Evolutionary conservation across 176 grass and related monocot species (phyloP).

Genomic region (Oryza longistaminata): DNA sequence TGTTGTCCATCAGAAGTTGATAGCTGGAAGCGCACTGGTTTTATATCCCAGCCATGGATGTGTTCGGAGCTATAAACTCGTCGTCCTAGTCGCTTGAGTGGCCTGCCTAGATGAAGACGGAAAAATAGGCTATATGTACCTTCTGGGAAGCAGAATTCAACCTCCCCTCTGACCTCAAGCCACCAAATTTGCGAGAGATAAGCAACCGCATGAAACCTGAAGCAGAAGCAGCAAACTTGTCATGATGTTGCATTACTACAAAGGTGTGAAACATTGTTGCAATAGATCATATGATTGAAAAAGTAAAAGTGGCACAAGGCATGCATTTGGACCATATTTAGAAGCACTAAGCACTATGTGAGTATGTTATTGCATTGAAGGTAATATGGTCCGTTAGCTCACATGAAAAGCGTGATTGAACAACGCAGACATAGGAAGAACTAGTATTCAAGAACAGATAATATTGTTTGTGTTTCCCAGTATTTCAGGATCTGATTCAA

Average conservation of each 20-base stretch:
- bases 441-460: not conserved
- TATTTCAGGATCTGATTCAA: not conserved
- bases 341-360: not conserved
- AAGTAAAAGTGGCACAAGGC: not conserved
- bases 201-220: conserved; percentile 73
- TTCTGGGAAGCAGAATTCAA: conserved; percentile 83
- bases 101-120: conserved; percentile 70
- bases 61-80: conserved; percentile 60
- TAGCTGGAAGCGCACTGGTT: conserved; percentile 77
- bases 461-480: not conserved
- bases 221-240: conserved; percentile 15
- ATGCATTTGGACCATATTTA: not conserved
- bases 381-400: conserved; percentile 15
- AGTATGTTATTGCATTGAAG: not conserved
- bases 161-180: conserved; percentile 84
- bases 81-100: conserved; percentile 59
- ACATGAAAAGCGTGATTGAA: conserved; percentile 1
- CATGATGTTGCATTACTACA: conserved; percentile 8
- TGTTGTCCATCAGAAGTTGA: conserved; percentile 81
- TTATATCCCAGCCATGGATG: conserved; percentile 90
- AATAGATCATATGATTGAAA: not conserved
- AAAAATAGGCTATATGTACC: conserved; percentile 89
- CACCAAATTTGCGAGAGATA: conserved; percentile 92
- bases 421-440: not conserved
- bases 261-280: not conserved